Evolutionary conservation across 768 basidiomycete genomes (phyloP), one percentile per base, ranked within the genome.

Genomic region (Lactarius hengduanensis): DNA sequence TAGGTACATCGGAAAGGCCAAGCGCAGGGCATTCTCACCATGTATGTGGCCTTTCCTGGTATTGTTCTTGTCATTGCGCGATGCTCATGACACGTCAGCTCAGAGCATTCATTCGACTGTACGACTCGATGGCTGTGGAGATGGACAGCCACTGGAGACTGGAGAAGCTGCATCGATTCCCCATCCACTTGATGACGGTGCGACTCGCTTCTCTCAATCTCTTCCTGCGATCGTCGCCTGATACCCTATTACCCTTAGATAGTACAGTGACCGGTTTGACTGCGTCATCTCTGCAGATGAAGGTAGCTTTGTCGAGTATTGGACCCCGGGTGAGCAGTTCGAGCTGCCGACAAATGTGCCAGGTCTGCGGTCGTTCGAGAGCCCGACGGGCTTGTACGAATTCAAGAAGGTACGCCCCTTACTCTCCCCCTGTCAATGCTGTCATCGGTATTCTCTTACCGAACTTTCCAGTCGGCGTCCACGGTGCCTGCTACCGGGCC

Each of bases 251-350:
- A 32, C 67, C 8, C 41, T 55, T 34, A 40, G 34, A 62, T 18
- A 98, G 95, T 99, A 94, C 79, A 92, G 92, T 64, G 89, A 96
- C 71, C 84, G 83, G 69, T 95, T 26, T 74, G 90, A 97, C 34
- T 97, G 26, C 1, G 26, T 26, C 26, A 26, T 26, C 26, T 26
- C 26, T 26, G 26, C 26, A 26, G 26, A 26, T 26, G 26, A 97
- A 76, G 87, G 85, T 13, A 96, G 97, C 0, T 97, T 98, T 73
- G 78, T 99, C 36, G 97, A 99, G 76, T 97, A 96, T 75, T 99
- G 97, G 97, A 86, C 87, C 95, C 96, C 26, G 0, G 77, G 76
- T 10, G 96, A 98, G 73, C 93, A 94, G 2, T 98, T 95, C 74
- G 89, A 86, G 59, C 77, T 87, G 50, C 96, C 97, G 1, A 87